Evolutionary conservation across 176 grass and related monocot species (phyloP).

Genomic region (Tuctoria greenei): DNA sequence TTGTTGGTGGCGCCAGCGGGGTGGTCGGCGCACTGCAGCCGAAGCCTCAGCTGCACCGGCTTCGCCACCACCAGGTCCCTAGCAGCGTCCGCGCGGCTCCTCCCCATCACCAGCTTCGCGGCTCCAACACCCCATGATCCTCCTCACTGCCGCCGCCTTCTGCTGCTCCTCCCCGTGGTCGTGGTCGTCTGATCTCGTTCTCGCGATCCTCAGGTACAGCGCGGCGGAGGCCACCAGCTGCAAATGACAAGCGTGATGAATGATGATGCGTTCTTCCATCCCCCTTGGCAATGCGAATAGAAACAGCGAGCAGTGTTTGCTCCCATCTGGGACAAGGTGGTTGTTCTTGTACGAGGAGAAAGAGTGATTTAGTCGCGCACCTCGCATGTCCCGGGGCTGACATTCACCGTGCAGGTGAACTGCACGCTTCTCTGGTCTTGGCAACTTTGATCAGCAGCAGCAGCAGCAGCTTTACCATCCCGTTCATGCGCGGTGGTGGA

Average conservation of each 20-base stretch:
- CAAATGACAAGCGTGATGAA: not conserved
- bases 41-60: constrained; percentile 64
- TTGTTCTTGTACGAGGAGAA: not conserved
- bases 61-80: constrained; percentile 55
- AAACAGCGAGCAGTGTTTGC: not conserved
- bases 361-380: constrained; percentile 44
- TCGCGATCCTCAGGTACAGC: constrained; percentile 59
- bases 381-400: constrained; percentile 90
- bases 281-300: not conserved
- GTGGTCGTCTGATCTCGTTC: not conserved
- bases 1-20: constrained; percentile 64
- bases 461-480: constrained; percentile 26
- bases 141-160: constrained; percentile 37
- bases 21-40: constrained; percentile 72
- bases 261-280: not conserved
- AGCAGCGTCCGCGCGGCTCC: constrained; percentile 28
- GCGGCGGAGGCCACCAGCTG: constrained; percentile 71
- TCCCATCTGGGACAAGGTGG: not conserved
- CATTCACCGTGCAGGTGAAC: constrained; percentile 57
- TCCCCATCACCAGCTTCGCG: constrained; percentile 44
- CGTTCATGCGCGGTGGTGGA: constrained; percentile 33
- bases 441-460: constrained; percentile 35
- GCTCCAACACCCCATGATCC: constrained; percentile 33
- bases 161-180: too few species aligned
- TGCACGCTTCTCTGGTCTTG: constrained; percentile 55